These are phyloP conservation scores for Lachancea lanzarotensis DNA, from an alignment of 805 yeast species.

Conservation along the genomic window DNA sequence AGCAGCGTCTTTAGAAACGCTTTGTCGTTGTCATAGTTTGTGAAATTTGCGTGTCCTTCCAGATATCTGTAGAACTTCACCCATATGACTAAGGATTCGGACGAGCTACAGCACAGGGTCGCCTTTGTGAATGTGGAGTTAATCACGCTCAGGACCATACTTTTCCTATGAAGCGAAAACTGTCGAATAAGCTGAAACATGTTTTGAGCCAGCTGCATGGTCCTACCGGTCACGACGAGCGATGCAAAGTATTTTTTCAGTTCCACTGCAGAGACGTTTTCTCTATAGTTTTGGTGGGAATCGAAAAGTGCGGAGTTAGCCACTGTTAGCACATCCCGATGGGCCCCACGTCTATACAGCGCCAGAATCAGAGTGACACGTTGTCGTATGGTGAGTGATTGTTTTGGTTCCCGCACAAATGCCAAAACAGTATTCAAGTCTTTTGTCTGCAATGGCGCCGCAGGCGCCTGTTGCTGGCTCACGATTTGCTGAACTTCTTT, in stretches of 20 bases:
- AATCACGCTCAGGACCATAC: slow-evolving; percentile 13
- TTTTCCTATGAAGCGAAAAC: slow-evolving; percentile 16
- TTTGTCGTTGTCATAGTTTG: slow-evolving; percentile 17
- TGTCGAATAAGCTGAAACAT: slow-evolving; percentile 19
- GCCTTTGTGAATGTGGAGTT: slow-evolving; percentile 14
- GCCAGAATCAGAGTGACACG: slow-evolving; percentile 12
- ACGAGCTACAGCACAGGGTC: background rate
- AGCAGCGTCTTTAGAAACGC: slow-evolving; percentile 16
- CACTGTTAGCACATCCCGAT: slow-evolving; percentile 13
- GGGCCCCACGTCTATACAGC: slow-evolving; percentile 16
- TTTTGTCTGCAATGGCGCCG: background rate
- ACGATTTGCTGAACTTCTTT: background rate
- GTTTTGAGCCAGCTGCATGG: slow-evolving; percentile 10
- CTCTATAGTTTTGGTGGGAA: slow-evolving; percentile 6
- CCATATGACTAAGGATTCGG: slow-evolving; percentile 19
- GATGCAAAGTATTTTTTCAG: slow-evolving; percentile 18
- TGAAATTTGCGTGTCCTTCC: slow-evolving; percentile 26
- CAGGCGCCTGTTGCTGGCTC: background rate
- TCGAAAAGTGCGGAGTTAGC: slow-evolving; percentile 15
- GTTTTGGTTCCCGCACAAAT: slow-evolving; percentile 1
- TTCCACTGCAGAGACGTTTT: slow-evolving; percentile 16
- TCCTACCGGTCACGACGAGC: slow-evolving; percentile 12
- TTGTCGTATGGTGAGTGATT: background rate
- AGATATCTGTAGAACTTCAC: slow-evolving; percentile 18
- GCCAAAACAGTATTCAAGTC: background rate